Evolutionary conservation across 176 grass and related monocot species (phyloP), one percentile per base, ranked within the genome.

Genomic region (Oryza glumipatula): DNA sequence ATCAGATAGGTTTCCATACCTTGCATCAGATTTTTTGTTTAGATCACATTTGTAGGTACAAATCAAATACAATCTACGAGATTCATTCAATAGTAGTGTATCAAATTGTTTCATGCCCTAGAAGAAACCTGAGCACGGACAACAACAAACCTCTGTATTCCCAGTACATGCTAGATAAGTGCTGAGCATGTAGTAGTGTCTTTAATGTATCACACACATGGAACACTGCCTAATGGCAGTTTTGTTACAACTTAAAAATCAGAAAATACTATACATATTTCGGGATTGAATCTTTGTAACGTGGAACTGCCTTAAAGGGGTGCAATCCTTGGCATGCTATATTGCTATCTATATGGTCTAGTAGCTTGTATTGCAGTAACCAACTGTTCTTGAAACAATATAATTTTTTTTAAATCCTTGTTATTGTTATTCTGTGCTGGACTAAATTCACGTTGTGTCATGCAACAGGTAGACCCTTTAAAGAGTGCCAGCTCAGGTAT

Each of bases 401-500:
- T 2, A 72, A 75, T 26, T 33, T 4, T 15, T 68, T 77, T 73
- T 21, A 67, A 46, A 73, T 35, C 36, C n/a, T 76, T 72, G 22
- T 26, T 65, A 71, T 9, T 77, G 66, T 21, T 76, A 30, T 38
- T 77, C 48, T 8, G 1, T 86, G 24, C 0, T 76, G 30, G 60
- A 85, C 17, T 85, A 36, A 79, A 67, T 36, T 51, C 69, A 74
- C 64, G 65, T 17, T 70, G 30, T 82, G 60, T 64, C 16, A n/a
- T 67, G 70, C 74, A 41, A 88, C 89, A 98, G 95, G 96, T 96
- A 23, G 93, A 96, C 66, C 93, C 91, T 80, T 70, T 92, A 51
- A 90, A 89, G 83, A 96, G 87, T 14, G 96, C 93, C 15, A 99
- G 96, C 85, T 84, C 91, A 39, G 96, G 96, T 63, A 99, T 91